Evolutionary conservation across 2,329 filamentous ascomycete genomes (phyloP), one percentile per base, ranked within the genome.

Genomic region (Fusarium floridanum): DNA sequence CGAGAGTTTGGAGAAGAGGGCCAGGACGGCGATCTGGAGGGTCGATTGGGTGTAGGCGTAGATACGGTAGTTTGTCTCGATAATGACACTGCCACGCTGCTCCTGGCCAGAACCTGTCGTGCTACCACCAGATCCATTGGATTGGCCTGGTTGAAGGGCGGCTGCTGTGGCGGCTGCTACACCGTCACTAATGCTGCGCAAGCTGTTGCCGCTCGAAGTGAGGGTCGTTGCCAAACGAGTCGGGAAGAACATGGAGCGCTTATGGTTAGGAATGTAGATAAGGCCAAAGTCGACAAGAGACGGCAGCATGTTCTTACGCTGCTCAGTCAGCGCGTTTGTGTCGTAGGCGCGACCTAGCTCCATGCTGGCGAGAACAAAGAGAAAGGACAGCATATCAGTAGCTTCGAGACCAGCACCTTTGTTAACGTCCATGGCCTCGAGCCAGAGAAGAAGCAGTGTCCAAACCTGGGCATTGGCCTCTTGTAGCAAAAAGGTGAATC

Each of bases 401-500:
- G 93, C 92, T 76, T 98, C 95, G 88, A 98, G 93, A 36, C 90
- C 89, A 17, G 94, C 86, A 79, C 88, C 80, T 53, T 82, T 81
- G 60, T 83, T 82, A 16, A 82, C 84, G 77, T 95, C 92, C 53
- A 93, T 93, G 71, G 95, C 93, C 76, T 97, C 94, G 61, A 99
- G 91, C 88, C 98, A 99, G 36, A 98, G 91, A 34, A 99, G 92
- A 39, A 99, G 88, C 56, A 99, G 87, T 29, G 95, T 97, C 97
- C 97, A 99, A 39, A 99, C 95, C 83, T 99, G 97, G 0, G 96
- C 95, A 82, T 98, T 98, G 68, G 96, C 93, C 80, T 98, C 96
- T 79, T 98, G 96, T 10, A 99, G 87, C 66, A 99, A 87, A 80
- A 99, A 99, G 0, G 94, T 95, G 81, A 99, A 99, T 9, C 97